Conservation (phyloP, 164 flowering plant genomes). For the Vitis labrusca region DNA sequence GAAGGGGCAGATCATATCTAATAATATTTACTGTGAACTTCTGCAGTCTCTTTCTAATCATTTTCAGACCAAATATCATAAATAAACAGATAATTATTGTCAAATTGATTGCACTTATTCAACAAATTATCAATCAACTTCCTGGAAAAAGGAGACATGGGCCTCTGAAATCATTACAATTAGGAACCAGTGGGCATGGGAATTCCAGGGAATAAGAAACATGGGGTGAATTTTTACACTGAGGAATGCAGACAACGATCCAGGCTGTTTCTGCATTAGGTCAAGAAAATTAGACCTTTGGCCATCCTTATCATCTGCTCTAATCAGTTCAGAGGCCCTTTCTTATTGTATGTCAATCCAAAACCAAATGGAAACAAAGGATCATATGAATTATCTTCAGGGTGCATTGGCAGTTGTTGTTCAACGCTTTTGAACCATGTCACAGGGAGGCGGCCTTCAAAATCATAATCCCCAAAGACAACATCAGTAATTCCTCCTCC, state of each 20-base stretch:
- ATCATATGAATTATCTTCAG: conserved; percentile 43
- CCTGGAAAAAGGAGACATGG: not conserved
- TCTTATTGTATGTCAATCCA: conserved; percentile 45
- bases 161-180: not conserved
- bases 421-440: conserved; percentile 71
- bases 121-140: not conserved
- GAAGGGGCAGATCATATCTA: conserved; percentile 9
- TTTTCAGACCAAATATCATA: too few relatives aligned
- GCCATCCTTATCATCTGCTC: not conserved
- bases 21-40: not conserved
- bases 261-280: too few relatives aligned
- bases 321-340: conserved; percentile 1
- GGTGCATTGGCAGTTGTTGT: conserved; percentile 71
- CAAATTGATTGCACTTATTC: not conserved
- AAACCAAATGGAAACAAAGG: conserved; percentile 76
- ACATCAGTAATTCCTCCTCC: conserved; percentile 77
- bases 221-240: not conserved
- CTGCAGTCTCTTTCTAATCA: too few relatives aligned
- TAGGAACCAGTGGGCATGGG: not conserved
- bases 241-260: not conserved
- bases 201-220: not conserved
- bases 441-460: conserved; percentile 62
- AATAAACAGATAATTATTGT: not conserved
- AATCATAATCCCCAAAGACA: conserved; percentile 72
- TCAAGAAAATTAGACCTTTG: not conserved